Base-by-base conservation (phyloP, 805 yeast species). In the Deakozyma indianensis region DNA sequence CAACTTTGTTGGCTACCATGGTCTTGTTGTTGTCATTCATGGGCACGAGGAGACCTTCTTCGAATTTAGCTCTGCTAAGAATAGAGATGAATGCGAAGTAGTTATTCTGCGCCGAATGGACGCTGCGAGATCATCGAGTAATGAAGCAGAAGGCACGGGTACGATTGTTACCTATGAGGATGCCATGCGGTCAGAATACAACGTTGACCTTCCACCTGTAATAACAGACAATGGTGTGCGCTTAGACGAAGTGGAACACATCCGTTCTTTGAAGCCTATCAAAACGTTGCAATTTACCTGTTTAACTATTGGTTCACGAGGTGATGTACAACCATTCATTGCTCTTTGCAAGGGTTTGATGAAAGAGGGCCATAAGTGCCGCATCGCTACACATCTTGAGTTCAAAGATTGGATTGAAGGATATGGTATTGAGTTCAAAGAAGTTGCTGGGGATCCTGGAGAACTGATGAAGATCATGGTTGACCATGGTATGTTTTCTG, bases 311-410 rank as follows among this genome's bases (percentile, higher is more conserved):
- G 97, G 97, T 0, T 86, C 96, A 0, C 71, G 97, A 48, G 97
- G 97, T 27, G 97, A 90, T 62, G 96, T 90, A 4, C 97, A 90
- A 62, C 97, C 97, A 0, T 90, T 87, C 59, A 82, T 90, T 52
- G 90, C 96, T 0, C 63, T 90, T n/a, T 92, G 85, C 0, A 77
- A 78, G 52, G 95, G 88, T 0, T 66, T 90, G 40, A 61, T 76
- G 42, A 68, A 66, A 22, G 96, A 90, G 53, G 96, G 96, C 0
- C 96, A 90, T 57, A 61, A 63, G 18, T 94, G 85, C 1, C 77
- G 78, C 23, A 88, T 90, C 47, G 94, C 90, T 0, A 83, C 96
- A 0, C 97, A 90, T 61, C 56, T 54, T 0, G 97, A 90, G 59
- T 90, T 88, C 59, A 68, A 72, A 53, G 77, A 69, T 2, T 87